Base-by-base conservation (phyloP, 108 stramenopile species). In the Skeletonema potamos region DNA sequence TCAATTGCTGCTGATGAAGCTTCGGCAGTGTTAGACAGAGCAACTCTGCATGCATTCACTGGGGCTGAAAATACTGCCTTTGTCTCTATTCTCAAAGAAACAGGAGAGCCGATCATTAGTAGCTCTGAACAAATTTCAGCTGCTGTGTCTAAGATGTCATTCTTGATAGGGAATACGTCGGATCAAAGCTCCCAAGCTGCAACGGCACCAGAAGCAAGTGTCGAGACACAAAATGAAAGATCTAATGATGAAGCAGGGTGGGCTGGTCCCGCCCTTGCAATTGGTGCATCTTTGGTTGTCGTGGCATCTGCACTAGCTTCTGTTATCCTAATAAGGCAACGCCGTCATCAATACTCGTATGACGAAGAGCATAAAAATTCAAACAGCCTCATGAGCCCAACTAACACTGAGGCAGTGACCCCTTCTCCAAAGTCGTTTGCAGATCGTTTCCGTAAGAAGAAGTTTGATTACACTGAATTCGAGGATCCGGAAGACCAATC, bases 401-500 rank as follows among this genome's bases (percentile, higher is more conserved):
- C 54, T 18, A 61, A 69, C 24, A 62, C 66, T 17, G 74, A 39
- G 10, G 64, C 70, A 6, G 46, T 36, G 18, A 78, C 70, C 43
- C 77, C 77, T 20, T 70, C 69, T 30, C 77, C 77, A 5, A 62
- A 43, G 18, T 29, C 64, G 0, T 78, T 78, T 46, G 34, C 30
- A 4, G 48, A 58, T 58, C 56, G 64, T 12, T 71, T 43, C 62
- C 70, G 60, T 17, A 78, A 78, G 63, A 78, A 70, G 48, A 70
- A 57, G 64, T 78, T 78, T 41, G 77, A 71, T 56, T 78, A 71
- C 51, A 55, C 77, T 20, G 70, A 78, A 54, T 78, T 78, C 36
- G 56, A 70, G 0, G 77, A 78, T 48, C 64, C 58, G 54, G 58
- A 54, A 26, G 39, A 54, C 6, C 17, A 44, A 20, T 46, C 48